phyloP scores from a whole-genome alignment of 352 stramenopile genomes.

The Pythium sp. region DNA sequence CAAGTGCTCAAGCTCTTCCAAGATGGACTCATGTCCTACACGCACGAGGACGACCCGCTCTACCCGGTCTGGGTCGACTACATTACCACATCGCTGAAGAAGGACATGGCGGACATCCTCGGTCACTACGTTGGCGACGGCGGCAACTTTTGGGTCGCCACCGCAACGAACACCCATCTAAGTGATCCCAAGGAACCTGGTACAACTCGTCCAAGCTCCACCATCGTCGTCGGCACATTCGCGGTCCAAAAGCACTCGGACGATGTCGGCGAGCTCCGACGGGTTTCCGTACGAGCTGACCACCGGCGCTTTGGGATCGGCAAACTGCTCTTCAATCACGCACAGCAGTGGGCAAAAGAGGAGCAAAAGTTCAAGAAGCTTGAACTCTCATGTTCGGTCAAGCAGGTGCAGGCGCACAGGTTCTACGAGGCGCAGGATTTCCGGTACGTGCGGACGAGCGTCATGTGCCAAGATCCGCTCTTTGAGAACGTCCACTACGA shows the following conservation, averaged over 20 bases:
- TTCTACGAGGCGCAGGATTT: slow-evolving; percentile 8
- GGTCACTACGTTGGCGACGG: slow-evolving; percentile 5
- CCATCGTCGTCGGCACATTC: slow-evolving; percentile 16
- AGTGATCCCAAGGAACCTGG: not conserved
- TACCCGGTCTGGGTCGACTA: slow-evolving; percentile 18
- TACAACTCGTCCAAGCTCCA: not conserved
- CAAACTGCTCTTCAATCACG: slow-evolving; percentile 1
- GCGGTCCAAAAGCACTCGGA: slow-evolving; percentile 15
- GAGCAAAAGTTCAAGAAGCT: not conserved
- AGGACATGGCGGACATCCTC: slow-evolving; percentile 21
- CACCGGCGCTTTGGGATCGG: slow-evolving; percentile 36
- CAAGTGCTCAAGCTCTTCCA: slow-evolving; percentile 20
- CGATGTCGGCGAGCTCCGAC: slow-evolving; percentile 23
- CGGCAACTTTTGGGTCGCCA: slow-evolving; percentile 21
- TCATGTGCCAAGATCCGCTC: slow-evolving; percentile 1
- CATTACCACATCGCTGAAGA: slow-evolving; percentile 12
- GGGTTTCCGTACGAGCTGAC: slow-evolving; percentile 38
- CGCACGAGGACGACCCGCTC: not conserved
- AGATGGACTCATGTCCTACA: slow-evolving; percentile 14
- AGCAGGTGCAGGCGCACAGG: slow-evolving; percentile 2
- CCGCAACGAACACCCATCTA: not conserved
- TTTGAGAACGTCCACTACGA: slow-evolving; percentile 1
- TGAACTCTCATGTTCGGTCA: not conserved
- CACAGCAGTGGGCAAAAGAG: not conserved
- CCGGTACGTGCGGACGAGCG: not conserved